phyloP scores from a whole-genome alignment of 1,284 basidiomycete species.

The Sporisorium reilianum region DNA sequence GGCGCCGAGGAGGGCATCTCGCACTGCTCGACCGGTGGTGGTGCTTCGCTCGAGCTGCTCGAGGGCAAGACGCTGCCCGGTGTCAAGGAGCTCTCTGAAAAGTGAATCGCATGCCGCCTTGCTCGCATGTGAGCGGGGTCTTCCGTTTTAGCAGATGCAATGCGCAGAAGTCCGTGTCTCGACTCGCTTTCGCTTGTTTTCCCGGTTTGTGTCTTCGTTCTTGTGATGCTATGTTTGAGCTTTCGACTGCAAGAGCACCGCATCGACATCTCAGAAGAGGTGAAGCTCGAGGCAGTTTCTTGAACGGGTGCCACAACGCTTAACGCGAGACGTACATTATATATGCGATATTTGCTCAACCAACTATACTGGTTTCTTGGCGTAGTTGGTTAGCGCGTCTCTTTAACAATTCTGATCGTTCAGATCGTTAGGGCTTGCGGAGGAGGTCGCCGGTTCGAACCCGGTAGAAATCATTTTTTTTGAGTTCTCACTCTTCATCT shows the following conservation, averaged over 20 bases:
- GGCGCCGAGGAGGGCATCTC: constrained; percentile 83
- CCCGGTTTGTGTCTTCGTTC: background rate
- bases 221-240: background rate
- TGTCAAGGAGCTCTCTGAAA: constrained; percentile 57
- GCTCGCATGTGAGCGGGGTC: constrained; percentile 11
- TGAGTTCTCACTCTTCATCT: too few species aligned
- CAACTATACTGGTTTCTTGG: constrained; percentile 45
- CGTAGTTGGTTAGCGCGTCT: constrained; percentile 61
- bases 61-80: constrained; percentile 78
- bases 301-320: too few species aligned
- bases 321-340: background rate
- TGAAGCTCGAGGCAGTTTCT: too few species aligned
- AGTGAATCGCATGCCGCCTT: constrained; percentile 31
- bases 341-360: background rate
- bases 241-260: too few species aligned
- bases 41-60: constrained; percentile 78
- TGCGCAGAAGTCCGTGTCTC: background rate
- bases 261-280: too few species aligned
- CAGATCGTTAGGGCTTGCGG: constrained; percentile 54
- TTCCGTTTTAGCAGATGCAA: background rate
- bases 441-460: constrained; percentile 60
- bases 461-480: constrained; percentile 54
- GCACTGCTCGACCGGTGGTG: constrained; percentile 97
- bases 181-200: background rate
- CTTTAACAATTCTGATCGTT: constrained; percentile 50